phyloP scores from a whole-genome alignment of 2,329 filamentous ascomycete genomes.

The Blastomyces percursus region DNA sequence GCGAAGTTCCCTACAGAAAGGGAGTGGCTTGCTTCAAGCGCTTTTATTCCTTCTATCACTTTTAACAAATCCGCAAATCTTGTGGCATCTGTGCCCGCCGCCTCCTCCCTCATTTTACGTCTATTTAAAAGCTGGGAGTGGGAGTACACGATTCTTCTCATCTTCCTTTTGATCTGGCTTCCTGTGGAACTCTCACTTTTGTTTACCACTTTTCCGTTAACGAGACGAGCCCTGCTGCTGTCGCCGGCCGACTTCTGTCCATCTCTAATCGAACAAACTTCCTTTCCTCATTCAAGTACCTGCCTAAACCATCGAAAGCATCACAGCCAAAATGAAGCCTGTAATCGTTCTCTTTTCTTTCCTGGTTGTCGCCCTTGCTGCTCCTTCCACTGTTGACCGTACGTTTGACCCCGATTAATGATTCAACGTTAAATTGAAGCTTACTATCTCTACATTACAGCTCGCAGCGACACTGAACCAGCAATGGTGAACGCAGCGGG shows the following conservation, averaged over 20 bases:
- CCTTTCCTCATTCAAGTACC: neutral
- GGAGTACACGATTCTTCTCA: neutral
- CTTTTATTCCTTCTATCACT: neutral
- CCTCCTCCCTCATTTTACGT: neutral
- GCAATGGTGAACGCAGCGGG: slow-evolving; percentile 11
- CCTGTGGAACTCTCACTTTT: neutral
- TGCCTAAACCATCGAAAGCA: neutral
- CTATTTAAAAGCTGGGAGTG: neutral
- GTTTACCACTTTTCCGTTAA: neutral
- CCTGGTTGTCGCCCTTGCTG: slow-evolving; percentile 12
- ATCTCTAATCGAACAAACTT: neutral
- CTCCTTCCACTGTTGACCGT: slow-evolving; percentile 11
- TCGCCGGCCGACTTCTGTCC: slow-evolving; percentile 12
- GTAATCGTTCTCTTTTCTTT: slow-evolving; percentile 11
- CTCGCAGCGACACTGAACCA: slow-evolving; percentile 12
- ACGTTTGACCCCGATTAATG: neutral
- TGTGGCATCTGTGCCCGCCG: neutral
- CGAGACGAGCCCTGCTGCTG: neutral
- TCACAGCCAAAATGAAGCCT: slow-evolving; percentile 12
- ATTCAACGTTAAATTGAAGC: neutral
- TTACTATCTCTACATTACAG: slow-evolving; percentile 1
- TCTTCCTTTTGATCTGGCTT: neutral
- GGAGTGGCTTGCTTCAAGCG: neutral
- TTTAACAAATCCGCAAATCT: neutral
- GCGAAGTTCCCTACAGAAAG: neutral